Base-by-base conservation (phyloP, 768 basidiomycete genomes). In the Glaciozyma martinii region DNA sequence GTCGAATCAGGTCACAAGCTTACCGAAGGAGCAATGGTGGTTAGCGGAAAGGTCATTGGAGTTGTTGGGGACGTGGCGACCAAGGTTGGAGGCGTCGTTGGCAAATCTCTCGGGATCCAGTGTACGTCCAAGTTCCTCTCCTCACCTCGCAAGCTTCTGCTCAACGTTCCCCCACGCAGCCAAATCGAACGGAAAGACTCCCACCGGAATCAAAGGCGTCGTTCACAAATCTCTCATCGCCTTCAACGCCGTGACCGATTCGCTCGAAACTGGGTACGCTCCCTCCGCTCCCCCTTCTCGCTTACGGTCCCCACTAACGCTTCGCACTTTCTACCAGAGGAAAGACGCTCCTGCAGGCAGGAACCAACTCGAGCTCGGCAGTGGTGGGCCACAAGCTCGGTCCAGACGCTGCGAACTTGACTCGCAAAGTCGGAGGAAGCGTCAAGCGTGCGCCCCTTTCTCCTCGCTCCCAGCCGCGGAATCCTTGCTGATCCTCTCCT, bases 351-450 rank as follows among this genome's bases (percentile, higher is more conserved):
- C 19, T 69, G 32, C 64, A 62, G 19, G 60, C 61, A 23, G 59
- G 61, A 8, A 29, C 42, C 1, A 55, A 63, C 25, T 62, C 64
- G 4, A 54, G 64, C 23, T 56, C 49, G 23, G 42, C 52, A 21
- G 61, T 69, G 12, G 57, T 69, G 25, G 74, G 75, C n/a, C 76
- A 78, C 72, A 75, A 75, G 66, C 77, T 73, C 57, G 77, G 77
- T 3, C 60, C 73, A 7, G 76, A 78, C 52, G 77, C 76, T 19
- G 73, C 71, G 21, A 71, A 73, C 32, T 74, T 77, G 1, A 73
- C 74, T 0, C 74, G 73, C 37, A 64, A 76, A 12, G 62, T 76
- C 0, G 77, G 77, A 5, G 74, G 75, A 7, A 75, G 75, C 25
- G 76, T 77, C 7, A 65, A 69, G 55, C 64, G 61, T 68, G 27